Conservation (phyloP, 192 early-diverging fungal species). For the Coemansia sp. region DNA sequence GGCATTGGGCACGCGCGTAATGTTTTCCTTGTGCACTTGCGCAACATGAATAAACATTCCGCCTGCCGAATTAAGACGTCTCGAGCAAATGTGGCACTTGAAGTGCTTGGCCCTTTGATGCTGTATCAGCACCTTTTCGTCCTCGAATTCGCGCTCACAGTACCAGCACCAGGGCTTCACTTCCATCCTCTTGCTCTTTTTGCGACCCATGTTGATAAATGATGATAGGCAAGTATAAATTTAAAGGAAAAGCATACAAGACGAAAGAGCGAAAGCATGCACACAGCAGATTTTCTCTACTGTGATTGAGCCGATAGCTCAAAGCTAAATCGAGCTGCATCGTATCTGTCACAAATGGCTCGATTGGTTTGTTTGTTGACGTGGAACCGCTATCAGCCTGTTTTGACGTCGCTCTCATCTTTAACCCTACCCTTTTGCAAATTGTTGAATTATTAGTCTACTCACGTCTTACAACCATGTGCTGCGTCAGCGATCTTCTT, state of each 20-base stretch:
- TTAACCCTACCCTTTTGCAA: neutral
- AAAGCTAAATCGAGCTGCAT: neutral
- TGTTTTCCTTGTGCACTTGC: conserved; percentile 92
- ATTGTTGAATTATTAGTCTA: neutral
- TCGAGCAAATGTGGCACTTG: conserved; percentile 84
- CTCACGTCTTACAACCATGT: conserved; percentile 8
- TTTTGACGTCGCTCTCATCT: neutral
- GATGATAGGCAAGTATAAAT: conserved; percentile 8
- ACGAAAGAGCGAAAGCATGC: neutral
- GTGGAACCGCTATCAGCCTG: neutral
- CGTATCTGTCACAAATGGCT: neutral
- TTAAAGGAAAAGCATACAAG: neutral
- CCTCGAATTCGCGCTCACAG: conserved; percentile 94
- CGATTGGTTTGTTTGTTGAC: neutral
- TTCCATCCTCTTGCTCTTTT: conserved; percentile 73
- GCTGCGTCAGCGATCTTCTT: conserved; percentile 19
- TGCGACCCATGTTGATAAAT: conserved; percentile 33
- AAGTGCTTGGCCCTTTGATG: conserved; percentile 96
- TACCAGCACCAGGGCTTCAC: conserved; percentile 88
- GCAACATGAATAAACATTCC: conserved; percentile 88
- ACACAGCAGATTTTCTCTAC: neutral
- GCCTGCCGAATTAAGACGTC: conserved; percentile 84
- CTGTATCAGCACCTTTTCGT: conserved; percentile 89
- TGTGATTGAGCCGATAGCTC: neutral
- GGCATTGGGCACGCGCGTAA: conserved; percentile 79